These are phyloP conservation scores for Hypoxylon cercidicola DNA, from an alignment of 495 filamentous ascomycete species.

Conservation along the genomic window DNA sequence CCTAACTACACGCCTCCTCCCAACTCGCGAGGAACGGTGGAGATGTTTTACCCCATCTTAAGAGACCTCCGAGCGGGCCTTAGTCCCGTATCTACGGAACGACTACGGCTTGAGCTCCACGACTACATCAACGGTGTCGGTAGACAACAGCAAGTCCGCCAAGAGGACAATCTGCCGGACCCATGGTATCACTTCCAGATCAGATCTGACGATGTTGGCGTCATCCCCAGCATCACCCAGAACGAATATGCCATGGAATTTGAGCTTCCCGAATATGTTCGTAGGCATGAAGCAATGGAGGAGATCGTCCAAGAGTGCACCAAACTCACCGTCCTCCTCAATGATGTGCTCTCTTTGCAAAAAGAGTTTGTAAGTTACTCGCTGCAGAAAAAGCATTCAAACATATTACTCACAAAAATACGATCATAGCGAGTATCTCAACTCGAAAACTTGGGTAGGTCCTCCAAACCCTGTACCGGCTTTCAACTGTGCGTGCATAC, in stretches of 20 bases:
- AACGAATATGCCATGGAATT: conserved; percentile 47
- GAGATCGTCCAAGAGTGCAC: conserved; percentile 39
- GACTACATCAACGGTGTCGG: conserved; percentile 42
- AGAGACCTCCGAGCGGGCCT: conserved; percentile 36
- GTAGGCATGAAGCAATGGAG: conserved; percentile 42
- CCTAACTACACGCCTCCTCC: conserved; percentile 41
- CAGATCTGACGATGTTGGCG: conserved; percentile 41
- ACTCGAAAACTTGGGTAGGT: conserved; percentile 33
- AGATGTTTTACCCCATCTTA: conserved; percentile 44
- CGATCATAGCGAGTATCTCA: conserved; percentile 35
- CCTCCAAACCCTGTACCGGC: too few relatives aligned
- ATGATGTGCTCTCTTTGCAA: conserved; percentile 44
- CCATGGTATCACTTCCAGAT: conserved; percentile 47
- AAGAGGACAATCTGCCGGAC: conserved; percentile 37
- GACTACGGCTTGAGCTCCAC: conserved; percentile 39
- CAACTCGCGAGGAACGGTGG: conserved; percentile 31
- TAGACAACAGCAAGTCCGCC: conserved; percentile 40
- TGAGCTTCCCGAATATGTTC: conserved; percentile 38
- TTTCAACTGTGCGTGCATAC: too few relatives aligned
- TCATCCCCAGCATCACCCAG: conserved; percentile 42
- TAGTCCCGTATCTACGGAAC: conserved; percentile 26
- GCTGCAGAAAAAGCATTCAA: not conserved
- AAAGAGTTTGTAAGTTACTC: conserved; percentile 43
- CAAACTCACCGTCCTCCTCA: conserved; percentile 39
- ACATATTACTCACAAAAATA: conserved; percentile 6